These are phyloP conservation scores for Suillus subaureus DNA, from an alignment of 768 basidiomycete species.

Conservation along the genomic window DNA sequence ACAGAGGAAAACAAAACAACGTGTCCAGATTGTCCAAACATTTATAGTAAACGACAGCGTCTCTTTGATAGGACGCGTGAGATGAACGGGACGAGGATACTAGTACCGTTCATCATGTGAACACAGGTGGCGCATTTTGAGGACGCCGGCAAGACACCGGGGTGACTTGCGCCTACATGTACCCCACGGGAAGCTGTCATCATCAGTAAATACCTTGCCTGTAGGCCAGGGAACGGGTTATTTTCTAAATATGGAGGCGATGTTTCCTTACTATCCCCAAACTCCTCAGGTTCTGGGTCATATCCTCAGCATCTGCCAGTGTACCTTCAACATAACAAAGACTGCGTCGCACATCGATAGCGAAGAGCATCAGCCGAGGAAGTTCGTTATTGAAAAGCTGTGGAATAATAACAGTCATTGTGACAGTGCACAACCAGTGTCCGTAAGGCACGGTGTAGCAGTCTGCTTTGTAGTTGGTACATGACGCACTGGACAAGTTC, in stretches of 20 bases:
- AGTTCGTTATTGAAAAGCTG: not conserved
- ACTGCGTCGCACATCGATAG: not conserved
- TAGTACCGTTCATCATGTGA: not conserved
- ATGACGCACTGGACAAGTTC: too few relatives aligned
- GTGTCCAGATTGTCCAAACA: not conserved
- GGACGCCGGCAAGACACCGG: not conserved
- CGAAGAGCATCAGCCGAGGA: not conserved
- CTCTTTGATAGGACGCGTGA: not conserved
- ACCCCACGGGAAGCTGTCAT: not conserved
- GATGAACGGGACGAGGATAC: not conserved
- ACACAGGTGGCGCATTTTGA: not conserved
- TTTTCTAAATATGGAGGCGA: too few relatives aligned
- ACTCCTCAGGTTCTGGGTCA: too few relatives aligned
- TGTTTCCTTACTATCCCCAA: too few relatives aligned
- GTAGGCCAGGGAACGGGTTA: too few relatives aligned
- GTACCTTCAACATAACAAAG: not conserved
- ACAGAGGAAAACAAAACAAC: not conserved
- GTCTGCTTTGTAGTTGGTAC: not conserved
- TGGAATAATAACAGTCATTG: not conserved
- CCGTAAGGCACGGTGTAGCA: not conserved
- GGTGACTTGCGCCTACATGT: too few relatives aligned
- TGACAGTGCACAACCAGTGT: not conserved
- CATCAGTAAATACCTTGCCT: too few relatives aligned
- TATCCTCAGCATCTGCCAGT: too few relatives aligned
- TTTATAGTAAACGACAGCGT: not conserved